A percentile compares a stretch with the other conserved stretches of the same genome.
These are phyloP conservation scores for Nakaseomyces kungkrabaensis DNA, from an alignment of 1,139 yeast species.

Conservation along the genomic window DNA sequence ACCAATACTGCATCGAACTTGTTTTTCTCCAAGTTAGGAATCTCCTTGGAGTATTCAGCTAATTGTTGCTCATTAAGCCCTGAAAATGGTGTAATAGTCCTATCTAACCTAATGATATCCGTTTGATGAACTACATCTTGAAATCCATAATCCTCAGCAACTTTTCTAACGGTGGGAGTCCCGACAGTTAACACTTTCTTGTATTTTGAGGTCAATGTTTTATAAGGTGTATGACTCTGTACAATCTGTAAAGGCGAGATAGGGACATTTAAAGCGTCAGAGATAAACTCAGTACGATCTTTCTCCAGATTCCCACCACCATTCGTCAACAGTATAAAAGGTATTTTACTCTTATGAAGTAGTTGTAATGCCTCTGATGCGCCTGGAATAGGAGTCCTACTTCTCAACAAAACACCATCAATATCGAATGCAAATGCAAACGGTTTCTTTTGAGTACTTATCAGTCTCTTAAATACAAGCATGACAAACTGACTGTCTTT, in stretches of 20 bases:
- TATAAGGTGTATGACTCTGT: constrained; percentile 88
- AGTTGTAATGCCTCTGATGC: constrained; percentile 57
- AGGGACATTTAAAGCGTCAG: constrained; percentile 39
- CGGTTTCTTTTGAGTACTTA: constrained; percentile 11
- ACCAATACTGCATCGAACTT: constrained; percentile 74
- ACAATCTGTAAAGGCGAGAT: constrained; percentile 60
- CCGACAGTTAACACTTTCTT: constrained; percentile 73
- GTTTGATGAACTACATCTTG: constrained; percentile 64
- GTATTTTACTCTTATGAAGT: constrained; percentile 49
- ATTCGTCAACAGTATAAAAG: constrained; percentile 78
- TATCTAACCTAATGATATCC: constrained; percentile 50
- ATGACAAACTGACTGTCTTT: background rate
- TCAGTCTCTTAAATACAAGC: constrained; percentile 12
- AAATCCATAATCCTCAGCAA: constrained; percentile 76
- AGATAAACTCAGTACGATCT: constrained; percentile 48
- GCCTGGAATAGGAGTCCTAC: constrained; percentile 55
- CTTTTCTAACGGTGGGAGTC: constrained; percentile 65
- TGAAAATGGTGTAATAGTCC: constrained; percentile 44
- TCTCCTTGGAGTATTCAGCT: constrained; percentile 34
- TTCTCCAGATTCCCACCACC: constrained; percentile 83
- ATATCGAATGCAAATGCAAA: constrained; percentile 45
- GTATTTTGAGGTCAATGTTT: constrained; percentile 44
- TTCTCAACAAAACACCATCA: constrained; percentile 88
- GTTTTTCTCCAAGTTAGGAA: constrained; percentile 29
- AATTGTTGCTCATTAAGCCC: constrained; percentile 63